Percentiles rank a stretch among this genome's conserved stretches.
These are phyloP conservation scores for Cutaneotrichosporon mucoides DNA, from an alignment of 1,284 basidiomycete species.

Conservation along the genomic window DNA sequence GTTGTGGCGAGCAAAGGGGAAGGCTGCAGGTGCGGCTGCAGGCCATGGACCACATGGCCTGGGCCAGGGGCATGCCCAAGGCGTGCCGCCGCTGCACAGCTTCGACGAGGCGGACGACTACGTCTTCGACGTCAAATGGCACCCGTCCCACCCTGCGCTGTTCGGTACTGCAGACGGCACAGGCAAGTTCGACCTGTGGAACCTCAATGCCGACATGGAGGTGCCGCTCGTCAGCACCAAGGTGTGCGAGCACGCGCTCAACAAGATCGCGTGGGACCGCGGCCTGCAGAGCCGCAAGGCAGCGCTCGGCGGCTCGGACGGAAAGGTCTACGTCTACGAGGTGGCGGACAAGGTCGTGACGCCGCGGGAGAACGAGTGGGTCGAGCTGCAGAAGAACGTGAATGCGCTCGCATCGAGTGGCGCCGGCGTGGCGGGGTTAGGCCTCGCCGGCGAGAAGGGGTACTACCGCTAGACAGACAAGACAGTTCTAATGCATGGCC, in stretches of 20 bases:
- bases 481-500: not conserved
- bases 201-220: slow-evolving; percentile 90
- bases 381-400: slow-evolving; percentile 76
- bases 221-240: slow-evolving; percentile 41
- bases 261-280: slow-evolving; percentile 91
- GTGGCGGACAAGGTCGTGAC: slow-evolving; percentile 76
- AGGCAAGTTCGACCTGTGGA: slow-evolving; percentile 94
- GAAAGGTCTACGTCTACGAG: slow-evolving; percentile 88
- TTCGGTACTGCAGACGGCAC: slow-evolving; percentile 93
- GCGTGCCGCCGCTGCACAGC: slow-evolving; percentile 72
- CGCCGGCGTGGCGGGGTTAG: not conserved
- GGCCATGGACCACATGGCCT: too few relatives aligned
- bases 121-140: slow-evolving; percentile 99
- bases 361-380: slow-evolving; percentile 82
- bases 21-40: not conserved
- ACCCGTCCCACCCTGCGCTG: slow-evolving; percentile 86
- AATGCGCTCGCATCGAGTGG: slow-evolving; percentile 24
- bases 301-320: slow-evolving; percentile 86
- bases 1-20: slow-evolving; percentile 69
- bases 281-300: slow-evolving; percentile 63
- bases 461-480: not conserved
- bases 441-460: not conserved
- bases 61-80: not conserved
- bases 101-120: slow-evolving; percentile 98
- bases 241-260: slow-evolving; percentile 70